phyloP scores from a whole-genome alignment of 2,329 filamentous ascomycete species.

The Neobulgaria alba region DNA sequence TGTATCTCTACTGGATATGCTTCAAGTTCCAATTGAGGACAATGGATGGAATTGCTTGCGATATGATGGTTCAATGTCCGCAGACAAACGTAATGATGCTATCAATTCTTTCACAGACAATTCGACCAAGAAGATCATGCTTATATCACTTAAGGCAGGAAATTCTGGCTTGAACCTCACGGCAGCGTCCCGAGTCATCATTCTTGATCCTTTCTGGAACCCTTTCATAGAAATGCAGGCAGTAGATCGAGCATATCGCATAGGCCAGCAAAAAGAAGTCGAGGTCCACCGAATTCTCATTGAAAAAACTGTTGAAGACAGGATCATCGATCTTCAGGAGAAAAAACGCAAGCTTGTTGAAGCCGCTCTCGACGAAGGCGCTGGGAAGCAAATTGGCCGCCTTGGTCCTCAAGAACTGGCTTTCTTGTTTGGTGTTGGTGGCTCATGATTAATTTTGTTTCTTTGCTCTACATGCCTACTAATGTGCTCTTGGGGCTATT shows the following conservation, averaged over 20 bases:
- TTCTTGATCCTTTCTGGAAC: slow-evolving; percentile 93
- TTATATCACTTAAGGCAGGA: slow-evolving; percentile 71
- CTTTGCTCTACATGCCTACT: too few species aligned
- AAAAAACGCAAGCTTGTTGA: slow-evolving; percentile 71
- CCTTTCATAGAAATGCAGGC: slow-evolving; percentile 90
- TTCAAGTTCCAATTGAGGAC: slow-evolving; percentile 63
- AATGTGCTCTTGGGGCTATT: too few species aligned
- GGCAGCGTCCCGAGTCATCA: slow-evolving; percentile 75
- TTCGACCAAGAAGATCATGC: slow-evolving; percentile 55
- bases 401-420: slow-evolving; percentile 34
- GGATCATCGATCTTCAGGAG: slow-evolving; percentile 72
- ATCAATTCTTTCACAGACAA: slow-evolving; percentile 57
- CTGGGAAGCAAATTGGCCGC: slow-evolving; percentile 55
- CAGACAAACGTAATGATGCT: slow-evolving; percentile 55
- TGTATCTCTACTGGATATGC: slow-evolving; percentile 67
- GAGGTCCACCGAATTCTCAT: slow-evolving; percentile 74
- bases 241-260: slow-evolving; percentile 80
- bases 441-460: too few species aligned
- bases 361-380: slow-evolving; percentile 69
- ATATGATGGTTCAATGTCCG: slow-evolving; percentile 70
- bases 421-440: slow-evolving; percentile 23
- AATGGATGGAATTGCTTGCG: slow-evolving; percentile 45
- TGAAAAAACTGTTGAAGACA: slow-evolving; percentile 73
- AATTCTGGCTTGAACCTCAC: slow-evolving; percentile 83
- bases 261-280: slow-evolving; percentile 68